A percentile compares a stretch with the other conserved stretches of the same genome.
phyloP scores from a whole-genome alignment of 805 yeast species.

The Sporopachydermia lactativora region DNA sequence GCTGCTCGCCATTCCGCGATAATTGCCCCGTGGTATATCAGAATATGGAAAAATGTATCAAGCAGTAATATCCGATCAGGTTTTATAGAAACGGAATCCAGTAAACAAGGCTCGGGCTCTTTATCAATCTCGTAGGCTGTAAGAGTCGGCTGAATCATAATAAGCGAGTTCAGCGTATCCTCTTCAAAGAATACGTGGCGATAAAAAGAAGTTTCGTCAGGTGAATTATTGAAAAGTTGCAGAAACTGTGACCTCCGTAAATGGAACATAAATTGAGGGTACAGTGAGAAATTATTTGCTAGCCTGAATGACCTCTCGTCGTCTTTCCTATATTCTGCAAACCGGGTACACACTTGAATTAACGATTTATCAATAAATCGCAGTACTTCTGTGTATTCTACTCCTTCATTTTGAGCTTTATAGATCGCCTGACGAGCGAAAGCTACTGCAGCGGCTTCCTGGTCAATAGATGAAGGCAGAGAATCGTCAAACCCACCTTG shows the following conservation, averaged over 20 bases:
- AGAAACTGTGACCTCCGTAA: conserved; percentile 52
- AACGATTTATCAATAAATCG: conserved; percentile 35
- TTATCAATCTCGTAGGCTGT: conserved; percentile 39
- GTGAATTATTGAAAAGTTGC: conserved; percentile 54
- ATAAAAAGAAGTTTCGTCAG: conserved; percentile 56
- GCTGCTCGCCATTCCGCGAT: conserved; percentile 55
- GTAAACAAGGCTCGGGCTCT: conserved; percentile 43
- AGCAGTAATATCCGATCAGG: conserved; percentile 41
- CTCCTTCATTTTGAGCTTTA: conserved; percentile 24
- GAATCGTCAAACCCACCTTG: conserved; percentile 26
- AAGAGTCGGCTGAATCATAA: conserved; percentile 60
- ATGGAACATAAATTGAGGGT: conserved; percentile 57
- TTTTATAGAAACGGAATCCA: conserved; percentile 49
- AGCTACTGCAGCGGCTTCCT: conserved; percentile 53
- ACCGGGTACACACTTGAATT: conserved; percentile 31
- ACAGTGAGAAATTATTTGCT: conserved; percentile 33
- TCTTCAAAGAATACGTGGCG: conserved; percentile 50
- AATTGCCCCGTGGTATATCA: conserved; percentile 52
- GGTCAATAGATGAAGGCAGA: conserved; percentile 41
- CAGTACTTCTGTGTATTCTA: conserved; percentile 24
- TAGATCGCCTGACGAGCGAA: conserved; percentile 39
- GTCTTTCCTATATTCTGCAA: conserved; percentile 34
- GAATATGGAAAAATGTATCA: conserved; percentile 57
- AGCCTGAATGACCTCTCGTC: conserved; percentile 35
- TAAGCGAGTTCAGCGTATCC: conserved; percentile 43